These are phyloP conservation scores for Mycena polygramma DNA, from an alignment of 768 basidiomycete species.

Conservation along the genomic window DNA sequence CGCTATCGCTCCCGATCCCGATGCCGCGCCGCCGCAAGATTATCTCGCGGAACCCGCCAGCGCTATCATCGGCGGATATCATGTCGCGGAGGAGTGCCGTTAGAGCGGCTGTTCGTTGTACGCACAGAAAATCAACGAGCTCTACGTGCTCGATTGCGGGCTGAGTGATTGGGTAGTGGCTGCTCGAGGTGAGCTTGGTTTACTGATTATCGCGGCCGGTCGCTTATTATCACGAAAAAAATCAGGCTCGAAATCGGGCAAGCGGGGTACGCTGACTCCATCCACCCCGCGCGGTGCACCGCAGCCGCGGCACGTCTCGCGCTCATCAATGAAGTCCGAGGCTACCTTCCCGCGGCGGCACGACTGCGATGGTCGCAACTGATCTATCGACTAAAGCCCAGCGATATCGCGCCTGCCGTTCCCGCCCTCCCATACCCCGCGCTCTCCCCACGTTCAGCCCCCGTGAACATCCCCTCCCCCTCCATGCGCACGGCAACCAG, in stretches of 20 bases:
- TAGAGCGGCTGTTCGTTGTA: constrained; percentile 83
- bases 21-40: constrained; percentile 45
- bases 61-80: constrained; percentile 81
- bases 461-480: constrained; percentile 50
- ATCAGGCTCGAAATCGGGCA: constrained; percentile 45
- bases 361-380: constrained; percentile 84
- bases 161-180: constrained; percentile 80
- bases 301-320: constrained; percentile 76
- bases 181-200: constrained; percentile 61
- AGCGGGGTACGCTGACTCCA: constrained; percentile 48
- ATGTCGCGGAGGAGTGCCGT: constrained; percentile 61
- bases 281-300: constrained; percentile 60
- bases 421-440: constrained; percentile 80
- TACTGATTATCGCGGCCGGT: constrained; percentile 23
- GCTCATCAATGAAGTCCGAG: constrained; percentile 80
- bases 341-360: constrained; percentile 83
- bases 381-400: constrained; percentile 68
- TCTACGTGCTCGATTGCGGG: constrained; percentile 82
- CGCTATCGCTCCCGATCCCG: constrained; percentile 41
- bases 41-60: constrained; percentile 63
- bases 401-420: constrained; percentile 67
- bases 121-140: constrained; percentile 86
- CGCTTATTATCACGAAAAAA: constrained; percentile 37
- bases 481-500: constrained; percentile 62
- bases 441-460: constrained; percentile 28